Evolutionary conservation across 352 stramenopile species (phyloP), one percentile per base, ranked within the genome.

Genomic region (Detonula confervacea): DNA sequence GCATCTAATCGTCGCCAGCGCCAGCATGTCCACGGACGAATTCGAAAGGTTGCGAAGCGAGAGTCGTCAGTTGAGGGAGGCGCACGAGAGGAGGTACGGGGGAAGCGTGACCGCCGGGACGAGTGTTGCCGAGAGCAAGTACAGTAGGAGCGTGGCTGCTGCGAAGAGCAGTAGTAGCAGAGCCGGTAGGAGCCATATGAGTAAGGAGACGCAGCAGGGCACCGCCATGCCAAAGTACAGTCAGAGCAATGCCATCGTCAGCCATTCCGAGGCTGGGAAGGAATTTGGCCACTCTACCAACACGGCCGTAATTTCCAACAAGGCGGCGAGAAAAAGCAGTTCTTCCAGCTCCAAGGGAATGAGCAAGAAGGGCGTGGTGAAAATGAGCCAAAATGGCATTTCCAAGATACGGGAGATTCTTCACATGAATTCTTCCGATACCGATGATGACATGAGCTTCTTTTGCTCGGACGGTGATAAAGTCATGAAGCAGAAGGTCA

Each of bases 371-470:
- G 56, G 35, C 33, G 33, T 65, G n/a, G 56, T 65, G 7, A 65
- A 65, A 49, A 16, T 65, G 33, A 65, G 33, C 1, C 12, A 33
- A 3, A 37, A 65, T 9, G 56, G 56, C 16, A n/a, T 73, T 16
- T 33, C 30, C 22, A 63, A 60, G 22, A 59, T 73, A 39, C 46
- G 63, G 7, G 54, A 73, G 29, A 73, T 73, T 20, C 25, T 73
- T 0, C 49, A 57, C 9, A 33, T 6, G 22, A 52, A 11, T 1
- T 51, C 18, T 9, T 63, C 24, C 4, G 56, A 65, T 59, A 37
- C 20, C 3, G 56, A 60, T 49, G 56, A 77, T 33, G 64, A 39
- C 18, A 68, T 68, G 67, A 77, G 54, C 25, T 68, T 67, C 56
- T 77, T 62, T 39, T 65, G 44, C 24, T 55, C 24, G 27, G 54